A percentile compares a stretch with the other conserved stretches of the same genome.
Evolutionary conservation across 352 stramenopile genomes (phyloP).

Genomic region (Thalassiosira delicatula): DNA sequence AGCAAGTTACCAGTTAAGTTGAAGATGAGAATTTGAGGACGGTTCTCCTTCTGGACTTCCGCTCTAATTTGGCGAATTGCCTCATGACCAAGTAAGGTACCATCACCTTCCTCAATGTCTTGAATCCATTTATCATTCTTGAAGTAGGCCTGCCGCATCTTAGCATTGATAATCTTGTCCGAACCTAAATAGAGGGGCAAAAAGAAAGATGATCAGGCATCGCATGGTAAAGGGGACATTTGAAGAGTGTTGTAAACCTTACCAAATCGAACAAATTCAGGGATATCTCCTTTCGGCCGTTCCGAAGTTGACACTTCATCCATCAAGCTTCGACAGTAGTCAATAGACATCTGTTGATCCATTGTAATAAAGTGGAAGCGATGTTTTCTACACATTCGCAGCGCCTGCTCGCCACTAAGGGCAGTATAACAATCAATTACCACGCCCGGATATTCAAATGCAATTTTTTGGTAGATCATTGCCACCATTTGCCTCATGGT

Average conservation of each 20-base stretch:
- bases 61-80: conserved; percentile 54
- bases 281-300: conserved; percentile 39
- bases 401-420: too few species aligned
- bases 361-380: too few species aligned
- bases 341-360: too few species aligned
- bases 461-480: conserved; percentile 68
- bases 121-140: conserved; percentile 63
- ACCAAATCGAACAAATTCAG: conserved; percentile 50
- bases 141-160: conserved; percentile 60
- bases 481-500: conserved; percentile 72
- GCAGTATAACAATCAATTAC: conserved; percentile 60
- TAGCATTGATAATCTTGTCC: conserved; percentile 50
- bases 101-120: conserved; percentile 55
- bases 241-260: too few species aligned
- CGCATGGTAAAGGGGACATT: too few species aligned
- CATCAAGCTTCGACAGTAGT: too few species aligned
- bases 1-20: conserved; percentile 67
- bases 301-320: too few species aligned
- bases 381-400: too few species aligned
- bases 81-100: conserved; percentile 50
- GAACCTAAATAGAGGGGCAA: too few species aligned
- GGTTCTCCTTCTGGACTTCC: conserved; percentile 52
- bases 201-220: too few species aligned
- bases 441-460: conserved; percentile 51
- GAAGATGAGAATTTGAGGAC: conserved; percentile 56